Conservation (phyloP, 805 yeast genomes). For the Wilhelminamyces savonicus region DNA sequence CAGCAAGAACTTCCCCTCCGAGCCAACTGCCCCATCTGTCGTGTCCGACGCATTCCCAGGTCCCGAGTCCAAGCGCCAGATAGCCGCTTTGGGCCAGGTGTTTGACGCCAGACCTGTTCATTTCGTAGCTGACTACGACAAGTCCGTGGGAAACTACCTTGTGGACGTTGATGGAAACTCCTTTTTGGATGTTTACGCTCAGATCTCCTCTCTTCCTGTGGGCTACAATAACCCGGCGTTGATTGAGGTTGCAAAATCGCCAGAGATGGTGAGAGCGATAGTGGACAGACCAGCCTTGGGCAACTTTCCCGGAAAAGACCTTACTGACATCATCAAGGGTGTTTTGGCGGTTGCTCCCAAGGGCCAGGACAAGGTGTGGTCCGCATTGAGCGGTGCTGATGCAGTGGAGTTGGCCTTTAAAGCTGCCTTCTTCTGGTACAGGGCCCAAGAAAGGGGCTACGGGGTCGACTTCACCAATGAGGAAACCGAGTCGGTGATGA, state of each 20-base stretch:
- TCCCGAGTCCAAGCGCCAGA: constrained; percentile 51
- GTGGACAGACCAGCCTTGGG: constrained; percentile 84
- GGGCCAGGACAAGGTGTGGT: constrained; percentile 71
- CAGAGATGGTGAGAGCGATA: constrained; percentile 64
- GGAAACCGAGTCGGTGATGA: constrained; percentile 72
- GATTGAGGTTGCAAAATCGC: constrained; percentile 60
- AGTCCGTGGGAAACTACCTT: constrained; percentile 73
- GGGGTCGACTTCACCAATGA: constrained; percentile 53
- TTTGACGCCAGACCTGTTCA: constrained; percentile 70
- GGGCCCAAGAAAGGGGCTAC: constrained; percentile 60
- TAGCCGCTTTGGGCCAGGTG: constrained; percentile 51
- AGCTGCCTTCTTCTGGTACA: constrained; percentile 82
- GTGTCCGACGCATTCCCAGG: constrained; percentile 67
- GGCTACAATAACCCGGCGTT: constrained; percentile 84
- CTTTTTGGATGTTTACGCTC: constrained; percentile 71
- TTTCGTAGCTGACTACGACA: constrained; percentile 69
- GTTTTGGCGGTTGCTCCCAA: constrained; percentile 67
- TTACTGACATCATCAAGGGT: constrained; percentile 47
- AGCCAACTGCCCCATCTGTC: constrained; percentile 68
- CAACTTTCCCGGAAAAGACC: constrained; percentile 45
- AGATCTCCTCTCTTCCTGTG: constrained; percentile 77
- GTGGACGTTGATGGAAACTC: constrained; percentile 77
- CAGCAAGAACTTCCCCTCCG: constrained; percentile 65
- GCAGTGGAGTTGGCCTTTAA: constrained; percentile 87
- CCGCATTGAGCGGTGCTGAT: constrained; percentile 79